Conservation (phyloP, 2,329 filamentous ascomycete genomes). For the Parastagonospora nodorum region DNA sequence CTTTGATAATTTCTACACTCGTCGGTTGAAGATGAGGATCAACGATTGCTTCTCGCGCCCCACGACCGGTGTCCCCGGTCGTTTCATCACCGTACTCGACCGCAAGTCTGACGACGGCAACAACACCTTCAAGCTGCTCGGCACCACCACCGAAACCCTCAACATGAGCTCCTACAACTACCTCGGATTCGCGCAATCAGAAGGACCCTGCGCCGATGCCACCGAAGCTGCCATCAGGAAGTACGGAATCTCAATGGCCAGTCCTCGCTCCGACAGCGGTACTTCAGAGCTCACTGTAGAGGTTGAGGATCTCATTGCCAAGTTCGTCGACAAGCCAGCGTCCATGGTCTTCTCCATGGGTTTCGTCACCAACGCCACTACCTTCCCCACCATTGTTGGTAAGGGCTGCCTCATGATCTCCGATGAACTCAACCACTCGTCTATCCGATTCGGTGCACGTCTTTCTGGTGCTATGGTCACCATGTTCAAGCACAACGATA, state of each 20-base stretch:
- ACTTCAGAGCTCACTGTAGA: constrained; percentile 87
- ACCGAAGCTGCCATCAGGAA: constrained; percentile 84
- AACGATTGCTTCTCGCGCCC: constrained; percentile 96
- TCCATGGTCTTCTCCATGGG: constrained; percentile 99
- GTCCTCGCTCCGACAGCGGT: constrained; percentile 80
- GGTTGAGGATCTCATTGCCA: constrained; percentile 86
- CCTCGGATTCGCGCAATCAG: constrained; percentile 95
- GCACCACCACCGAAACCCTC: constrained; percentile 89
- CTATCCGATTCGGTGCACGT: constrained; percentile 92
- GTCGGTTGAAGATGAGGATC: constrained; percentile 88
- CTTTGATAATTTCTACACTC: constrained; percentile 98
- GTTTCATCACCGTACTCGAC: constrained; percentile 91
- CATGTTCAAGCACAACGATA: constrained; percentile 98
- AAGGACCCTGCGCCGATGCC: constrained; percentile 92
- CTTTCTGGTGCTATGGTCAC: constrained; percentile 92
- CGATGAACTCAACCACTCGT: constrained; percentile 96
- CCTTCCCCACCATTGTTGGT: constrained; percentile 88
- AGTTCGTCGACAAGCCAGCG: constrained; percentile 90
- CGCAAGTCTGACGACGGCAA: constrained; percentile 92
- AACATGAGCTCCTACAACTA: constrained; percentile 99
- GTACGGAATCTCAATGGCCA: constrained; percentile 82
- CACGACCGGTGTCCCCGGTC: constrained; percentile 89
- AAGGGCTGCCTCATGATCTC: constrained; percentile 95
- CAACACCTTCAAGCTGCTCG: constrained; percentile 83
- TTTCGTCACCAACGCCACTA: constrained; percentile 91